phyloP scores from a whole-genome alignment of 306 rosid species.

The Alnus glutinosa region DNA sequence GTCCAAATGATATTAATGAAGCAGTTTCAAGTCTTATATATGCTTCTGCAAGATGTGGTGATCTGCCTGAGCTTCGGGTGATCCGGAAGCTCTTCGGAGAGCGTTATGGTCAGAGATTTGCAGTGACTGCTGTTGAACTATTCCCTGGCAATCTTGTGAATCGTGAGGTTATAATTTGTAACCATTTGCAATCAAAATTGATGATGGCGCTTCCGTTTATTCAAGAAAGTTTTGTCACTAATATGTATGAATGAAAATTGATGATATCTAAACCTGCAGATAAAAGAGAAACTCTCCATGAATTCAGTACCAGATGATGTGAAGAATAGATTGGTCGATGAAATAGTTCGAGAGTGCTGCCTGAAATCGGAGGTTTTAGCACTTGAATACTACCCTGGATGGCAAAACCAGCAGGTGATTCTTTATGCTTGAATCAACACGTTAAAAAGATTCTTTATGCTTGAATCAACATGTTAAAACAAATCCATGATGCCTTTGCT shows the following conservation, averaged over 20 bases:
- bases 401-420: conserved; percentile 60
- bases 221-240: neutral
- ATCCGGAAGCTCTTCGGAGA: conserved; percentile 69
- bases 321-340: conserved; percentile 54
- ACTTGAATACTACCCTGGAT: conserved; percentile 60
- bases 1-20: conserved; percentile 80
- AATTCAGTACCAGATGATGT: conserved; percentile 50
- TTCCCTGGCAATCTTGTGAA: conserved; percentile 74
- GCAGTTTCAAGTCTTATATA: conserved; percentile 81
- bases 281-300: conserved; percentile 49
- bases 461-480: neutral
- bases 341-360: conserved; percentile 55
- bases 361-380: conserved; percentile 52
- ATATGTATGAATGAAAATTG: neutral
- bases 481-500: neutral
- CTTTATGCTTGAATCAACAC: neutral
- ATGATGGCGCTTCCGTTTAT: neutral
- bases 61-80: conserved; percentile 76
- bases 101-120: conserved; percentile 66
- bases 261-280: conserved; percentile 44
- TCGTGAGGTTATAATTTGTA: conserved; percentile 44
- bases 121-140: conserved; percentile 56
- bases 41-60: conserved; percentile 91
- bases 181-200: neutral
- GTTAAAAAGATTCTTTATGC: neutral